Percentiles rank a stretch among this genome's conserved stretches.
Conservation (phyloP, 768 basidiomycete genomes). For the Suillus clintonianus region DNA sequence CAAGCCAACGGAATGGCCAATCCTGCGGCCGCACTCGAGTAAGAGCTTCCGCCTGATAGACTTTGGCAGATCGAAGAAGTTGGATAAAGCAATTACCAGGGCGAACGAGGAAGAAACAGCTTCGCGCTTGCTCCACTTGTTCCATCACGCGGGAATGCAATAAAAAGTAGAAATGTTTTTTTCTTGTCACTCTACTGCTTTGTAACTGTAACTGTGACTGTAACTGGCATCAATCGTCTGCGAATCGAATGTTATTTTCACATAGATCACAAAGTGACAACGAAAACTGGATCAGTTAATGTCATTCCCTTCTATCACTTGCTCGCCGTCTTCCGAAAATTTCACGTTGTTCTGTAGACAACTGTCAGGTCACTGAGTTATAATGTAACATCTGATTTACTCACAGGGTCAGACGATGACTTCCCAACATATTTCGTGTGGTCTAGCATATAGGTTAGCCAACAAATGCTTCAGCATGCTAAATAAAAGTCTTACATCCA, state of each 20-base stretch:
- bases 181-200: background rate
- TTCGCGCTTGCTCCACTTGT: background rate
- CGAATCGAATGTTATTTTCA: background rate
- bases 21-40: background rate
- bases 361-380: background rate
- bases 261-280: background rate
- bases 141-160: background rate
- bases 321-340: constrained; percentile 79
- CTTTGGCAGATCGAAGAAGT: constrained; percentile 41
- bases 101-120: background rate
- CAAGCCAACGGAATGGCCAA: constrained; percentile 34
- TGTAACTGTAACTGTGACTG: too few species aligned
- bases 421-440: constrained; percentile 87
- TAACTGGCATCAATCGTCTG: background rate
- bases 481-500: constrained; percentile 56
- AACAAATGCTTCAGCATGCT: background rate
- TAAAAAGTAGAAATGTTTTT: background rate
- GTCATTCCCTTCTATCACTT: constrained; percentile 64
- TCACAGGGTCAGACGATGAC: constrained; percentile 49
- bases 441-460: constrained; percentile 42
- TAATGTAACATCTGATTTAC: constrained; percentile 4
- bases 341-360: constrained; percentile 65
- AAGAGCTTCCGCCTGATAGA: constrained; percentile 52
- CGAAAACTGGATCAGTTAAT: constrained; percentile 26
- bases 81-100: background rate